Evolutionary conservation across 106 monocot genomes (phyloP).

Genomic region (Allium cepa): DNA sequence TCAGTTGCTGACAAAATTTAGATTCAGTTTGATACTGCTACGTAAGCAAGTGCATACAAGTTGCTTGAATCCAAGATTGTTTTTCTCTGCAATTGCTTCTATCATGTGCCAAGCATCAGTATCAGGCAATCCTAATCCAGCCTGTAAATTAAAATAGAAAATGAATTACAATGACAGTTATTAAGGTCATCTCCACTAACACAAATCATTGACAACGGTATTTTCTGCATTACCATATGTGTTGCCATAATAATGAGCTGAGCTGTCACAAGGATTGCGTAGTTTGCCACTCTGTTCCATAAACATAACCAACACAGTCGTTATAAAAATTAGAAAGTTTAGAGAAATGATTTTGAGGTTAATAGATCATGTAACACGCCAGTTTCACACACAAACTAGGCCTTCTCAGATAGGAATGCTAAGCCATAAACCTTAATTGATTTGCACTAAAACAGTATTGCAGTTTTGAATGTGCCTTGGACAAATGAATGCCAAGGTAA

Average conservation of each 20-base stretch:
- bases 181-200: neutral
- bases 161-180: neutral
- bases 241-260: constrained; percentile 79
- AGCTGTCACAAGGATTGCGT: constrained; percentile 74
- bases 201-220: neutral
- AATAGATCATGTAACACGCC: too few relatives aligned
- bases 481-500: too few relatives aligned
- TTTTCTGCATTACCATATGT: constrained; percentile 70
- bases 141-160: constrained; percentile 32
- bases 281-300: constrained; percentile 67
- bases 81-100: constrained; percentile 90
- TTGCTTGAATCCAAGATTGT: constrained; percentile 94
- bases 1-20: constrained; percentile 4
- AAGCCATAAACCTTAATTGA: too few relatives aligned
- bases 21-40: neutral
- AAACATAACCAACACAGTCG: neutral
- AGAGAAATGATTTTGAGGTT: neutral
- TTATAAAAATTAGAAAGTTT: neutral
- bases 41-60: constrained; percentile 43
- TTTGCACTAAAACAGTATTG: too few relatives aligned
- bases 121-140: constrained; percentile 84
- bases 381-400: too few relatives aligned
- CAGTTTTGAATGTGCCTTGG: too few relatives aligned
- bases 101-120: constrained; percentile 82
- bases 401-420: too few relatives aligned